Base-by-base conservation (phyloP, 2,329 filamentous ascomycete species). In the Cladophialophora bantiana region DNA sequence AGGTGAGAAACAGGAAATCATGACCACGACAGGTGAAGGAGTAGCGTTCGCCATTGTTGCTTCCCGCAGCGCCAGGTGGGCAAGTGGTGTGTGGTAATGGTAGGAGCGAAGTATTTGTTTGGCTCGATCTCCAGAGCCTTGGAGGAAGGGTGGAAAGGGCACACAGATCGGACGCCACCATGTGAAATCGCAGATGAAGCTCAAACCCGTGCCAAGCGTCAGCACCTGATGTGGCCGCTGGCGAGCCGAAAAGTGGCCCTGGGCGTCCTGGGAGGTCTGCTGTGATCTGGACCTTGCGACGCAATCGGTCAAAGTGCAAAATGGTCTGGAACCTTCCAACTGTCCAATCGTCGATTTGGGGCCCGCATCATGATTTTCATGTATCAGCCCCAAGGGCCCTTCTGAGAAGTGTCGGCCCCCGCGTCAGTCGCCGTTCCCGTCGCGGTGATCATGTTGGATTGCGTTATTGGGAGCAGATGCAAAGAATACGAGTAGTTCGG, bases 51-150 rank as follows among this genome's bases (percentile, higher is more conserved):
- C 68, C 68, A 69, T 67, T 62, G 54, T 65, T 52, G 56, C 57
- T 59, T 45, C 31, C 32, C 18, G 48, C 45, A 61, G 34, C 48
- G 34, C 20, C 59, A 38, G 48, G 48, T 53, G 48, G 45, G 45
- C 45, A 50, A 35, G 48, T 40, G 48, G 48, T 61, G 59, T 13
- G 20, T 35, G 34, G 48, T 13, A 54, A 42, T 38, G 55, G 59
- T 58, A 42, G n/a, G 36, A 32, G 26, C n/a, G 48, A 58, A 36
- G 55, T 31, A 35, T 65, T 52, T 68, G 66, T 70, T 66, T 70
- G 68, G 66, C 52, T 55, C 68, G 68, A 70, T 70, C 66, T 57
- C 34, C n/a, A 64, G 55, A 64, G 60, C 68, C 62, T 67, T 64
- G 50, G 42, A 62, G 15, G 32, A 54, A 9, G 56, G 26, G 32